Evolutionary conservation across 495 filamentous ascomycete species (phyloP), one percentile per base, ranked within the genome.

Genomic region (Xylaria cubensis): DNA sequence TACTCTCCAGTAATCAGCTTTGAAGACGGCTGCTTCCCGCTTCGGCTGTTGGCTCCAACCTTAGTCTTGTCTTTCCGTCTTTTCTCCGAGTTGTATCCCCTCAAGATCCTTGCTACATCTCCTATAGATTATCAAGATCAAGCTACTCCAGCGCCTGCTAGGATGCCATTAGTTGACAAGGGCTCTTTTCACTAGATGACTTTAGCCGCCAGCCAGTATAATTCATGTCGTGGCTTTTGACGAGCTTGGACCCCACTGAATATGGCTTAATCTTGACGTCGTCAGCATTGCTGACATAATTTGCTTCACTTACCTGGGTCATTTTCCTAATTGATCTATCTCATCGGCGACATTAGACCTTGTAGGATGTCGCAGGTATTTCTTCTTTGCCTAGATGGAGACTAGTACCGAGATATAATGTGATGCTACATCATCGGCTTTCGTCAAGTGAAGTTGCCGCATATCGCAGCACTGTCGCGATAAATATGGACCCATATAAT

Each of bases 201-300:
- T 50, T 5, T 50, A 9, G 8, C 6, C n/a, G 8, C 19, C 2
- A n/a, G 8, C 19, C 2, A n/a, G 19, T 51, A n/a, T 24, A 3
- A 7, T n/a, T 34, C 13, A 29, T 19, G 55, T n/a, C 3, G 55
- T 58, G 55, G 9, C 5, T 36, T 59, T 59, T 4, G 15, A 36
- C 6, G 19, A 59, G 15, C 21, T 55, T 55, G 1, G 3, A 55
- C 51, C 5, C 51, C 9, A 13, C 21, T 15, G 21, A 10, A 26
- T 3, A 53, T 26, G 21, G 21, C 21, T 29, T 12, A 26, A 12
- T 21, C 29, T 61, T 61, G 56, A 61, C 1, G 58, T 39, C 17
- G 58, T 61, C 17, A 39, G 58, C 58, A 61, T 19, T 21, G 34
- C 58, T 61, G 32, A 61, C 34, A 21, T 61, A 61, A 61, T 10